phyloP scores from a whole-genome alignment of 164 flowering plant genomes.

The Brasenia schreberi region DNA sequence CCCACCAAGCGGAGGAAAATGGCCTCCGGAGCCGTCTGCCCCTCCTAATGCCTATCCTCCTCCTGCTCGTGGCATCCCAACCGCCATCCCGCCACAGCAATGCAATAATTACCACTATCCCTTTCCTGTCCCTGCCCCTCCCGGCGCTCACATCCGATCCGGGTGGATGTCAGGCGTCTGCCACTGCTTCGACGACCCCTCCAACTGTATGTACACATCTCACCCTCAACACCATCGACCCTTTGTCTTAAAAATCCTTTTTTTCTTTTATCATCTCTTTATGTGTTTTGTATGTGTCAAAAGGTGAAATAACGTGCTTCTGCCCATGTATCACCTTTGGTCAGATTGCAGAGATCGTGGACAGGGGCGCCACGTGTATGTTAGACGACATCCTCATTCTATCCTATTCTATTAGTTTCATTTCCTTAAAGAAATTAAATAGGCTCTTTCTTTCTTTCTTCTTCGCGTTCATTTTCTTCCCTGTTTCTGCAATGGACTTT shows the following conservation, averaged over 20 bases:
- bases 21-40: not conserved
- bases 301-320: constrained; percentile 5
- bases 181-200: not conserved
- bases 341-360: constrained; percentile 6
- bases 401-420: too few relatives aligned
- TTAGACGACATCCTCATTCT: too few relatives aligned
- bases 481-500: not conserved
- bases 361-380: constrained; percentile 5
- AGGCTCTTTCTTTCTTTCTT: not conserved
- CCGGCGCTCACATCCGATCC: not conserved
- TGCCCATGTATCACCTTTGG: constrained; percentile 11
- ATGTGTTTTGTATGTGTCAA: not conserved
- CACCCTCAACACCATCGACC: too few relatives aligned
- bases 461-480: not conserved
- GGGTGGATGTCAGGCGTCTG: not conserved
- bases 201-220: not conserved
- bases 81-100: not conserved
- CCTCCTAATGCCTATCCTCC: not conserved
- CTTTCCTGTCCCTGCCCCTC: not conserved
- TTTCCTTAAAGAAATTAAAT: too few relatives aligned
- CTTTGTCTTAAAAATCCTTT: not conserved
- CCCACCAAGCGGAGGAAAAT: not conserved
- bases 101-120: not conserved
- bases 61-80: not conserved
- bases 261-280: not conserved